These are phyloP conservation scores for Tremella fuciformis DNA, from an alignment of 768 basidiomycete species.

Conservation along the genomic window DNA sequence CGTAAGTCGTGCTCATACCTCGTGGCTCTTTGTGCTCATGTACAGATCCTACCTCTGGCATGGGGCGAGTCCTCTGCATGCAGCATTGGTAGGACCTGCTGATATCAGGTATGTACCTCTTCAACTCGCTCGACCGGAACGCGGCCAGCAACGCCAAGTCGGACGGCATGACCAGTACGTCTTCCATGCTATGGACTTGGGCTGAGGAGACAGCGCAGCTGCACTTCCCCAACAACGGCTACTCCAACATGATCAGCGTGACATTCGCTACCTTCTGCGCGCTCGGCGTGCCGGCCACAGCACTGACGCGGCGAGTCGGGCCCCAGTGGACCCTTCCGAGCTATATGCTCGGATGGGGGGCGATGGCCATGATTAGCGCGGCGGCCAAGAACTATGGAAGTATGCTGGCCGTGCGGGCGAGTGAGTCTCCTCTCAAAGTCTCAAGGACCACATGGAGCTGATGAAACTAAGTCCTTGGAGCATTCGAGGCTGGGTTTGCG, in stretches of 20 bases:
- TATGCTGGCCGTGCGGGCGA: slow-evolving; percentile 12
- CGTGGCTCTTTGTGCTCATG: too few relatives aligned
- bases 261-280: slow-evolving; percentile 22
- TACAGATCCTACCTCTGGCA: slow-evolving; percentile 6
- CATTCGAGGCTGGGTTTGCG: slow-evolving; percentile 23
- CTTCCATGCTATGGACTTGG: neutral
- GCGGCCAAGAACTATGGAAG: slow-evolving; percentile 14
- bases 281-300: slow-evolving; percentile 20
- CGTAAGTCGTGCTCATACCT: too few relatives aligned
- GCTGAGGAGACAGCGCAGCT: slow-evolving; percentile 12
- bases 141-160: slow-evolving; percentile 30
- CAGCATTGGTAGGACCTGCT: too few relatives aligned
- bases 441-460: neutral
- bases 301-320: slow-evolving; percentile 26
- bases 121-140: slow-evolving; percentile 18
- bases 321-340: slow-evolving; percentile 20
- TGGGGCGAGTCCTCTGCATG: neutral
- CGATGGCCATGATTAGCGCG: slow-evolving; percentile 17
- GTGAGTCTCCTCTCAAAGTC: neutral
- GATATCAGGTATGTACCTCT: slow-evolving; percentile 10
- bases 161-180: slow-evolving; percentile 25
- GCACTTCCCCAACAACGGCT: slow-evolving; percentile 28
- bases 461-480: slow-evolving; percentile 13
- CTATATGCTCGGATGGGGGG: slow-evolving; percentile 24
- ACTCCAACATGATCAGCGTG: slow-evolving; percentile 25